phyloP scores from a whole-genome alignment of 2,329 filamentous ascomycete genomes.

The Ophiobolus disseminans region DNA sequence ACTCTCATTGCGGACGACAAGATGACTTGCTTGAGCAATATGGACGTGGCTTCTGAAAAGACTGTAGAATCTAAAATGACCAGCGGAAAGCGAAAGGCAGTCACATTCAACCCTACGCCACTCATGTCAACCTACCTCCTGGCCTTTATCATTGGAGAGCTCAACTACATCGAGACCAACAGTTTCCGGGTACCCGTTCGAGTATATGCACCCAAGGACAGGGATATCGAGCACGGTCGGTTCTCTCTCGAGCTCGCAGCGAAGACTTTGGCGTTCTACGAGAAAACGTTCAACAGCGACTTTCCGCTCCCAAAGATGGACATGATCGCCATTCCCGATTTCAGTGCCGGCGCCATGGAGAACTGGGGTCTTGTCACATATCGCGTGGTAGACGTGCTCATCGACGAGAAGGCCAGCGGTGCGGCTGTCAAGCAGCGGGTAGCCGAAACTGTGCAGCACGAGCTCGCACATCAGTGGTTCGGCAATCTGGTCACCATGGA shows the following conservation, averaged over 20 bases:
- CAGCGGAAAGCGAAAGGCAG: slow-evolving; percentile 76
- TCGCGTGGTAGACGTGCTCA: slow-evolving; percentile 85
- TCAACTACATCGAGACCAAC: slow-evolving; percentile 92
- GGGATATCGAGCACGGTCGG: slow-evolving; percentile 86
- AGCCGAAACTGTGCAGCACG: slow-evolving; percentile 94
- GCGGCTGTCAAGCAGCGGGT: slow-evolving; percentile 91
- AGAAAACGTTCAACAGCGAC: slow-evolving; percentile 87
- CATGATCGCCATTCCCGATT: slow-evolving; percentile 95
- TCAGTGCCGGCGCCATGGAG: slow-evolving; percentile 96
- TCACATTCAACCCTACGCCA: slow-evolving; percentile 91
- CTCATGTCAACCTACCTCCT: slow-evolving; percentile 96
- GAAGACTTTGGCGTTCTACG: slow-evolving; percentile 90
- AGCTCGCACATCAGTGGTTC: slow-evolving; percentile 98
- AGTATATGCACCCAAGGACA: slow-evolving; percentile 91
- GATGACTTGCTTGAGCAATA: slow-evolving; percentile 93
- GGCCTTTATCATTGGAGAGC: slow-evolving; percentile 91
- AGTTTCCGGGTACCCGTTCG: slow-evolving; percentile 89
- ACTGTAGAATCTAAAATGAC: slow-evolving; percentile 70
- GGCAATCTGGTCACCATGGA: slow-evolving; percentile 98
- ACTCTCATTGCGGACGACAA: slow-evolving; percentile 90
- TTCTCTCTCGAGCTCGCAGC: slow-evolving; percentile 92
- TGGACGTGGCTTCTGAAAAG: slow-evolving; percentile 86
- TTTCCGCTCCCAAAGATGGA: slow-evolving; percentile 95
- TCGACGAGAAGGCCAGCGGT: slow-evolving; percentile 90
- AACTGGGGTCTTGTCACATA: slow-evolving; percentile 98